Percentiles rank a stretch among this genome's conserved stretches.
Conservation (phyloP, 2,329 filamentous ascomycete species). For the Plenodomus lindquistii region DNA sequence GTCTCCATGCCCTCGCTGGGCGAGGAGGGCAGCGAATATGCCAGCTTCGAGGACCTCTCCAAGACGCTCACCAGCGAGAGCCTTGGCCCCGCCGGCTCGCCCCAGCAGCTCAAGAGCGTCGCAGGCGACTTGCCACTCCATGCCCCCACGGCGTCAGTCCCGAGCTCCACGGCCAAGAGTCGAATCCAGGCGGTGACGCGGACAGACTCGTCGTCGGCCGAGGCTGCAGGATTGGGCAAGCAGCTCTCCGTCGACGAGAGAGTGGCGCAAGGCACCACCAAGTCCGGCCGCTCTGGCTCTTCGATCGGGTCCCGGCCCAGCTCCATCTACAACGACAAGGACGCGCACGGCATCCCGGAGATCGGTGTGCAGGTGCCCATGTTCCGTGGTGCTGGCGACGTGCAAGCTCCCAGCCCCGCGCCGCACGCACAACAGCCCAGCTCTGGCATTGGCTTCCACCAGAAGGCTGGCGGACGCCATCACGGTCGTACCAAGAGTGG, state of each 20-base stretch:
- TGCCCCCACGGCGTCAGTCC: conserved; percentile 85
- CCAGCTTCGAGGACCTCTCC: conserved; percentile 57
- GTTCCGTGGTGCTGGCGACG: conserved; percentile 89
- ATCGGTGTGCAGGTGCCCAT: conserved; percentile 93
- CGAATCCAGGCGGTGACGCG: conserved; percentile 83
- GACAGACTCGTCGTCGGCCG: conserved; percentile 86
- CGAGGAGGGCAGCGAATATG: conserved; percentile 89
- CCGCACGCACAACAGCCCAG: conserved; percentile 52
- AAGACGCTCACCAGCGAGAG: conserved; percentile 38
- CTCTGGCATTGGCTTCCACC: conserved; percentile 57
- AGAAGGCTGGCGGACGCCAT: conserved; percentile 59
- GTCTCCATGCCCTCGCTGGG: conserved; percentile 84
- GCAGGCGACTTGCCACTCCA: conserved; percentile 82
- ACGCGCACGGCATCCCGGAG: conserved; percentile 87
- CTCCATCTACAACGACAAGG: conserved; percentile 60
- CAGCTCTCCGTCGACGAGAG: conserved; percentile 48
- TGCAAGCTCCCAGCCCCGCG: conserved; percentile 88
- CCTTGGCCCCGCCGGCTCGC: conserved; percentile 46
- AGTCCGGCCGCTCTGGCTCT: conserved; percentile 37
- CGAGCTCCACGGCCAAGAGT: conserved; percentile 78
- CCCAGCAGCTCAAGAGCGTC: conserved; percentile 76
- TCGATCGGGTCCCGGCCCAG: conserved; percentile 53
- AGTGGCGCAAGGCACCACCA: conserved; percentile 16
- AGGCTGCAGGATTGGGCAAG: conserved; percentile 80
- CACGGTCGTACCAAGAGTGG: conserved; percentile 70